Evolutionary conservation across 2,329 filamentous ascomycete genomes (phyloP).

Genomic region (Penicillium corylophilum): DNA sequence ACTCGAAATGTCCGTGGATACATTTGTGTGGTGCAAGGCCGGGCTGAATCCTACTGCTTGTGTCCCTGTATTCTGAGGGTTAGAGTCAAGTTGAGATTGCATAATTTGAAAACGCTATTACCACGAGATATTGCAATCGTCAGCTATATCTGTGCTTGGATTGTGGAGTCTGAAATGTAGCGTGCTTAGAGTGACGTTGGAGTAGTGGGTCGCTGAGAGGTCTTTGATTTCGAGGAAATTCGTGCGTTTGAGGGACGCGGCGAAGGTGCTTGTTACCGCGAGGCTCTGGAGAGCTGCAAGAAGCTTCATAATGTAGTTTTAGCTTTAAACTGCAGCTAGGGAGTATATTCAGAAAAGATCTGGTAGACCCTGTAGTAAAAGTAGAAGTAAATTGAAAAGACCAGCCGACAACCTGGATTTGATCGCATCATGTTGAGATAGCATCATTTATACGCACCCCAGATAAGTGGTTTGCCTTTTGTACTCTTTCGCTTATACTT

Average conservation of each 20-base stretch:
- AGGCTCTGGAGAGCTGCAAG: neutral
- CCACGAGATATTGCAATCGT: slow-evolving; percentile 6
- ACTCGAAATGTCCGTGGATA: slow-evolving; percentile 3
- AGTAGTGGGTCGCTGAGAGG: neutral
- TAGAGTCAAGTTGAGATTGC: too few species aligned
- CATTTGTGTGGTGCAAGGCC: slow-evolving; percentile 9
- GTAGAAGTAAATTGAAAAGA: neutral
- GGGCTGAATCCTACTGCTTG: slow-evolving; percentile 3
- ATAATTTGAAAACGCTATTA: neutral
- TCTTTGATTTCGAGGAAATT: neutral
- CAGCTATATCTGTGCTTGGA: neutral
- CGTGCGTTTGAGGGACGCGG: neutral
- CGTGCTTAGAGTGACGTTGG: neutral
- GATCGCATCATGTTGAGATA: neutral
- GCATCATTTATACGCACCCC: neutral
- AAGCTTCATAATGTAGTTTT: neutral
- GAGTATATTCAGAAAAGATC: neutral
- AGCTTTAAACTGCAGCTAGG: neutral
- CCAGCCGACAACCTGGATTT: neutral
- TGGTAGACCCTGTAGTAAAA: neutral
- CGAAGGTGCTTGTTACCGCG: neutral
- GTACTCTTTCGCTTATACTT: neutral
- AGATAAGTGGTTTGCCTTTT: neutral
- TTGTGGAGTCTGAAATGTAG: slow-evolving; percentile 1
- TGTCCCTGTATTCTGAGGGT: slow-evolving; percentile 3